These are phyloP conservation scores for Lolium multiflorum DNA, from an alignment of 176 grass and related monocot genomes.

Conservation along the genomic window DNA sequence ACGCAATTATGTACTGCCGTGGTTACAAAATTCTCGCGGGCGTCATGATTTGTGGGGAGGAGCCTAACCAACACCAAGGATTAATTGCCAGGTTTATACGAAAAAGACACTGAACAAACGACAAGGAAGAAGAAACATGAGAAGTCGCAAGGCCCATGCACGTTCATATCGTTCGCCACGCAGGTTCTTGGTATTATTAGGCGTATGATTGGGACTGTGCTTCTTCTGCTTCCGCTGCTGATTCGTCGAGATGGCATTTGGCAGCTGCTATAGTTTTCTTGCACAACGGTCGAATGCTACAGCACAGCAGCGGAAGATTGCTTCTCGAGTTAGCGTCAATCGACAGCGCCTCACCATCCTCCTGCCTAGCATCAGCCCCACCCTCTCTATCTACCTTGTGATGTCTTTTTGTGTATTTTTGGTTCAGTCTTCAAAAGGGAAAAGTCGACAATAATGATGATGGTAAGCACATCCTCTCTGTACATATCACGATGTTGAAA, in stretches of 20 bases:
- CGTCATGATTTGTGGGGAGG: too few species aligned
- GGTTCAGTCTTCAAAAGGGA: not conserved
- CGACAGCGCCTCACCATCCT: not conserved
- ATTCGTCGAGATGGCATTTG: conserved; percentile 9
- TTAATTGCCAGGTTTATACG: not conserved
- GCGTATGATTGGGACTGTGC: conserved; percentile 36
- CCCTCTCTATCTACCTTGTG: not conserved
- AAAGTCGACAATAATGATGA: not conserved
- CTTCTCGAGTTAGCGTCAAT: conserved; percentile 19
- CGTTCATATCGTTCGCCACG: not conserved
- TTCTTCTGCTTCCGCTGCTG: not conserved
- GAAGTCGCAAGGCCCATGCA: not conserved
- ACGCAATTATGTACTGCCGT: too few species aligned
- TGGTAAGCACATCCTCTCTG: not conserved
- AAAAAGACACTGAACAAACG: not conserved
- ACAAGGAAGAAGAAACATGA: not conserved
- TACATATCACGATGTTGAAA: not conserved
- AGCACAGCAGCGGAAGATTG: not conserved
- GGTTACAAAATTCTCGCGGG: too few species aligned
- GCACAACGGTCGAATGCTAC: conserved; percentile 32
- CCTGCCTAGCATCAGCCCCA: not conserved
- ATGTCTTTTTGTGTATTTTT: not conserved
- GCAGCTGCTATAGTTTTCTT: not conserved
- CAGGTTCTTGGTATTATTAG: not conserved
- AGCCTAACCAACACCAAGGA: too few species aligned